Evolutionary conservation across 2,329 filamentous ascomycete species (phyloP), one percentile per base, ranked within the genome.

Genomic region (Pyrenophora graminea): DNA sequence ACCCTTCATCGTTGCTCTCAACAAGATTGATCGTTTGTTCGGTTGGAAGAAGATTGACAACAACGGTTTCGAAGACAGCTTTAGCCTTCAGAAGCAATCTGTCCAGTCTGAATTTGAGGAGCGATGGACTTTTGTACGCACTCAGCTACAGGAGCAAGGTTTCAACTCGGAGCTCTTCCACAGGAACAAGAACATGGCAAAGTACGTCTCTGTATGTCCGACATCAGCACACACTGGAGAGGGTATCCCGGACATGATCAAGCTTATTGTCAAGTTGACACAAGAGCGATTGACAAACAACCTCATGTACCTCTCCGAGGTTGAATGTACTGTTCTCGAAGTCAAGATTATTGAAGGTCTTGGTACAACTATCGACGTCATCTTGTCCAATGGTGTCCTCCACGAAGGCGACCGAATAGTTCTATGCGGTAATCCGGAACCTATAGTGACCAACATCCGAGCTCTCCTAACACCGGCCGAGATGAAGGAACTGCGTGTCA

Each of bases 11-110:
- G 95, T 99, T 34, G 95, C 95, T 1, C 82, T 99, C 70, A 99
- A 99, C 87, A 99, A 99, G 82, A 97, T 99, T 63, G 94, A 99
- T 85, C 91, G 94, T 84, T 86, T 99, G 13, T 99, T 97, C 73
- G 91, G 91, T 72, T 99, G 95, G 94, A 96, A 96, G 82, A 91
- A 93, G 79, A 91, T 97, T 55, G 91, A 94, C 69, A 96, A 99
- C 84, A 99, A 99, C 72, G 94, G 94, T 53, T 97, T 99, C 84
- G 86, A 91, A 68, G 93, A 97, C 74, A 93, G 88, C 76, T 80
- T 99, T 73, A 85, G 85, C 34, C 82, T 95, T 67, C 94, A 99
- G 78, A 95, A 86, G 79, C 94, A 93, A 78, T 87, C 89, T 44
- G 92, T 97, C 9, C 90, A 96, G 77, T 90, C 90, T 73, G 94